Evolutionary conservation across 2,329 filamentous ascomycete genomes (phyloP).

Genomic region (Thelonectria discophora): DNA sequence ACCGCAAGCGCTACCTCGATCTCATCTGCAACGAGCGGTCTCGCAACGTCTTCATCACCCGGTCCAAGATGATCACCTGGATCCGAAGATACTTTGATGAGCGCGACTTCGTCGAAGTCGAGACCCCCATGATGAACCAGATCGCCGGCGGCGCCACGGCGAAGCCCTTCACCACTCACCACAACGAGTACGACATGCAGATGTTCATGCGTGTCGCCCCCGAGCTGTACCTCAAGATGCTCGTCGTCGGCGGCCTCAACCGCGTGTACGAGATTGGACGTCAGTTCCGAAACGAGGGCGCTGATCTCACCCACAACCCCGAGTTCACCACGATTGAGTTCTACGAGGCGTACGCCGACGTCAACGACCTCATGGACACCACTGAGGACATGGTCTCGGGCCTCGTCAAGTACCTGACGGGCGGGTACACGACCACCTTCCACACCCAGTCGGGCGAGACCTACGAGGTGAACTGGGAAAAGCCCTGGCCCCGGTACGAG

Average conservation of each 20-base stretch:
- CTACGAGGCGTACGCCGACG: slow-evolving; percentile 92
- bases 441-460: slow-evolving; percentile 86
- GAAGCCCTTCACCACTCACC: slow-evolving; percentile 90
- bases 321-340: slow-evolving; percentile 99
- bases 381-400: slow-evolving; percentile 94
- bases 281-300: slow-evolving; percentile 92
- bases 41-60: slow-evolving; percentile 82
- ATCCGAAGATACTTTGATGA: slow-evolving; percentile 90
- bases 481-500: slow-evolving; percentile 90
- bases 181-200: slow-evolving; percentile 95
- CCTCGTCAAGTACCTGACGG: slow-evolving; percentile 88
- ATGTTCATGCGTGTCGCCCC: slow-evolving; percentile 95
- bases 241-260: slow-evolving; percentile 91
- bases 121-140: slow-evolving; percentile 97
- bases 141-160: slow-evolving; percentile 96
- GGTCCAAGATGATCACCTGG: slow-evolving; percentile 87
- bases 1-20: slow-evolving; percentile 93
- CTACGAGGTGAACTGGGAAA: slow-evolving; percentile 95
- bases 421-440: slow-evolving; percentile 85
- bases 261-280: slow-evolving; percentile 95
- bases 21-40: slow-evolving; percentile 95
- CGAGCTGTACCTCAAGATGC: slow-evolving; percentile 96
- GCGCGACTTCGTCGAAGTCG: slow-evolving; percentile 89
- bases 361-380: slow-evolving; percentile 81
- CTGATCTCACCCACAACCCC: slow-evolving; percentile 82